Percentiles rank a stretch among this genome's conserved stretches.
These are phyloP conservation scores for Termitomyces sp. DNA, from an alignment of 768 basidiomycete species.

Conservation along the genomic window DNA sequence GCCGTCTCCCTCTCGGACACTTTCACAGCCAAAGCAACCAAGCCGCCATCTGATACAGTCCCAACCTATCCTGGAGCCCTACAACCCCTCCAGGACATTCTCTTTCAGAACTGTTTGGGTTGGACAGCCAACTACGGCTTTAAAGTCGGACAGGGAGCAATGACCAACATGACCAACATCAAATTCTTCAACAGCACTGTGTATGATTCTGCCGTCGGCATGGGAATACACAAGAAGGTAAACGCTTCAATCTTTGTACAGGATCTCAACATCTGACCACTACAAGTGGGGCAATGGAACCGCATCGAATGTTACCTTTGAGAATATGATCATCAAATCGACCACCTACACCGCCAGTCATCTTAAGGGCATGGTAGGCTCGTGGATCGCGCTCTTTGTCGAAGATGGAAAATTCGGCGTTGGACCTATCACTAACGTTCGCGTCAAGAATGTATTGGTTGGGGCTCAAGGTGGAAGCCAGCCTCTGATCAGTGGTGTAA, in stretches of 20 bases:
- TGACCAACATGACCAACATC: constrained; percentile 12
- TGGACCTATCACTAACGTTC: constrained; percentile 13
- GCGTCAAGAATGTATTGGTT: constrained; percentile 13
- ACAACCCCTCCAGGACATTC: constrained; percentile 6
- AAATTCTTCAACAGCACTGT: constrained; percentile 13
- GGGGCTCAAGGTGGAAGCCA: constrained; percentile 5
- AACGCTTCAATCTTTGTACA: not conserved
- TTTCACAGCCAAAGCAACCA: constrained; percentile 14
- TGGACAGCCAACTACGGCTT: constrained; percentile 17
- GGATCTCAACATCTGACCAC: not conserved
- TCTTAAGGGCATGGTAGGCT: constrained; percentile 13
- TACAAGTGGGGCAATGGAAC: constrained; percentile 12
- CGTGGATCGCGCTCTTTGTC: constrained; percentile 13
- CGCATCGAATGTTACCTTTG: constrained; percentile 12
- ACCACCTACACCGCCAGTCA: constrained; percentile 10
- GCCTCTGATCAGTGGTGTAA: constrained; percentile 9
- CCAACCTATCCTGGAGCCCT: constrained; percentile 9
- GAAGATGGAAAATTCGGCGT: constrained; percentile 14
- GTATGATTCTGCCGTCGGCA: constrained; percentile 15
- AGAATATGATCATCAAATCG: constrained; percentile 15
- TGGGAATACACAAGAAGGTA: constrained; percentile 17
- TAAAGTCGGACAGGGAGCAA: constrained; percentile 16
- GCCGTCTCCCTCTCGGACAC: constrained; percentile 12
- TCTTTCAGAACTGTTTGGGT: constrained; percentile 11
- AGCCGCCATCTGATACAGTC: constrained; percentile 1